Conservation (phyloP, 202 grass and related monocot species). For the Dendrocalamus latiflorus region DNA sequence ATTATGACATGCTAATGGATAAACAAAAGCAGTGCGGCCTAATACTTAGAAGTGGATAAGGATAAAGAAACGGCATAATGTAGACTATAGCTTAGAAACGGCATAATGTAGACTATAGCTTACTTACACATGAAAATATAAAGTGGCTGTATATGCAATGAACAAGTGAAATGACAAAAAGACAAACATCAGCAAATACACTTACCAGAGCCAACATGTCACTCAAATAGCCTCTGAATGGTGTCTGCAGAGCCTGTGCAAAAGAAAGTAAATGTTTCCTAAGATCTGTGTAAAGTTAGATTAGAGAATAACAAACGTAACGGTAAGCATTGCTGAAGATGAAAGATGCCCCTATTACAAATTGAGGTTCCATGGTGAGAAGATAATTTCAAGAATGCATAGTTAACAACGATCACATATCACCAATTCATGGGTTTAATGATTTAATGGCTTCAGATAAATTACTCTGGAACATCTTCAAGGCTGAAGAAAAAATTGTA, state of each 20-base stretch:
- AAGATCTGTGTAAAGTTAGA: neutral
- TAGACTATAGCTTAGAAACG: no score
- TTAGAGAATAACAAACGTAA: neutral
- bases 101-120: neutral
- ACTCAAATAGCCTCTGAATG: no score
- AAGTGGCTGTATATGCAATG: neutral
- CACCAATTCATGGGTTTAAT: no score
- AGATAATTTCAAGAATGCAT: no score
- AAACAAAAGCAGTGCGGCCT: neutral
- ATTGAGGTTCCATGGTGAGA: neutral
- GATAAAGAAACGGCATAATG: neutral
- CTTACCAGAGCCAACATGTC: no score
- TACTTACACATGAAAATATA: neutral
- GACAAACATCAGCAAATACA: no score
- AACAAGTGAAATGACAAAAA: no score
- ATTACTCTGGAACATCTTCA: no score
- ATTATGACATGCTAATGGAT: neutral
- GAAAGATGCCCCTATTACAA: neutral
- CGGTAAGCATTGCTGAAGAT: neutral
- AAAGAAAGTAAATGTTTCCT: constrained; percentile 16
- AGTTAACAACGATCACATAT: no score
- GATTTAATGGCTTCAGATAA: no score
- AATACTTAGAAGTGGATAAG: neutral
- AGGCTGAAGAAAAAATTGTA: neutral
- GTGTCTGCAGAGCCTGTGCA: no score